Conservation (phyloP, 495 filamentous ascomycete species). For the Podospora comata region DNA sequence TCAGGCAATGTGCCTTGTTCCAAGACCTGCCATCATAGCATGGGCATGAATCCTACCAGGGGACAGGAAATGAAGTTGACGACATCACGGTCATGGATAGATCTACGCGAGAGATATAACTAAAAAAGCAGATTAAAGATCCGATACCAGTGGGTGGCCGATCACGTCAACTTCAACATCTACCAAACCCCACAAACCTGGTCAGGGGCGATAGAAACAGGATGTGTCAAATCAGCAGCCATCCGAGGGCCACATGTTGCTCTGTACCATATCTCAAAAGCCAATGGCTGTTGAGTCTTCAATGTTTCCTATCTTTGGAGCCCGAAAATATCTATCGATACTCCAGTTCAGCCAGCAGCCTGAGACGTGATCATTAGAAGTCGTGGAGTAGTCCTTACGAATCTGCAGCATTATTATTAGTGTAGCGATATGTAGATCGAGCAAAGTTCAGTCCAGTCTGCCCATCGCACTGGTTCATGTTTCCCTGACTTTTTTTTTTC, state of each 20-base stretch:
- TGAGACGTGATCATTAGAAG: neutral
- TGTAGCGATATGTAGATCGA: neutral
- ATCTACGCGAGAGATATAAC: neutral
- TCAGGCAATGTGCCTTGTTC: neutral
- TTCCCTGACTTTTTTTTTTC: neutral
- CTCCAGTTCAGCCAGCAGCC: neutral
- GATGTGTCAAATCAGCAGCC: conserved; percentile 25
- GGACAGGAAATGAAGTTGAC: neutral
- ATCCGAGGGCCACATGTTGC: conserved; percentile 24
- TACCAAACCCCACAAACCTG: neutral
- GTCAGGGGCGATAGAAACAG: conserved; percentile 1
- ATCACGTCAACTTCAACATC: neutral
- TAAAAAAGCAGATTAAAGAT: neutral
- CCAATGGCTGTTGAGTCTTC: too few relatives aligned
- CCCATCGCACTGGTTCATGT: neutral
- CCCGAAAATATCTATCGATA: neutral
- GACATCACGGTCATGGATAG: neutral
- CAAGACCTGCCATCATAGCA: conserved; percentile 2
- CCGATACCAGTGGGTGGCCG: neutral
- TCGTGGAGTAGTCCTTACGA: neutral
- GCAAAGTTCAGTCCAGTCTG: neutral
- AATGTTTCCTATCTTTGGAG: too few relatives aligned
- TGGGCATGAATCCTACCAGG: neutral
- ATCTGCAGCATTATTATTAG: neutral
- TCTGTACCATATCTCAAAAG: neutral